A percentile compares a stretch with the other conserved stretches of the same genome.
These are phyloP conservation scores for Pseudopithomyces maydicus DNA, from an alignment of 2,329 filamentous ascomycete genomes.

Conservation along the genomic window DNA sequence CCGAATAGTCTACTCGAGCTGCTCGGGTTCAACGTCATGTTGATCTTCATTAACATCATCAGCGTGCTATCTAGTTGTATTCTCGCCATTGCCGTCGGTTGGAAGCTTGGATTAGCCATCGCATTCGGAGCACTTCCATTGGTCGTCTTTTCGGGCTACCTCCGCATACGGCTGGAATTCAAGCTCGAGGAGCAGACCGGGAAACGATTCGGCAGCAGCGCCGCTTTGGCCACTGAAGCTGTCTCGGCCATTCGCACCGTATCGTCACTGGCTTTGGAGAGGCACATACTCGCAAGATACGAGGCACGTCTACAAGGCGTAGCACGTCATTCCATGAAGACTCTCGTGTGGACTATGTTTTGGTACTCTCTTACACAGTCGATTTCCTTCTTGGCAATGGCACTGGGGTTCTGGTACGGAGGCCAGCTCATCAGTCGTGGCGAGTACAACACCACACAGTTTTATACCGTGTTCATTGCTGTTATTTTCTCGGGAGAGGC, in stretches of 20 bases:
- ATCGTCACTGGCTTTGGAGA: slow-evolving; percentile 84
- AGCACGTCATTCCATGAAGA: slow-evolving; percentile 62
- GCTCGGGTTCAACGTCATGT: slow-evolving; percentile 85
- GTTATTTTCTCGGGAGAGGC: slow-evolving; percentile 90
- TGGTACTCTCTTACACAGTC: slow-evolving; percentile 88
- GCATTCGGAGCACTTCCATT: slow-evolving; percentile 62
- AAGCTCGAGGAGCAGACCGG: slow-evolving; percentile 75
- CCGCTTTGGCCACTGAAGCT: slow-evolving; percentile 88
- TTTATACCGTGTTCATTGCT: slow-evolving; percentile 88
- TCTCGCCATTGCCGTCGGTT: slow-evolving; percentile 75
- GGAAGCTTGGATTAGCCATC: slow-evolving; percentile 83
- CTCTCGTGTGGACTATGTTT: slow-evolving; percentile 73
- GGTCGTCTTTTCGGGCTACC: slow-evolving; percentile 67
- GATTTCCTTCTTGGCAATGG: slow-evolving; percentile 58
- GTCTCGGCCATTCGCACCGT: slow-evolving; percentile 94
- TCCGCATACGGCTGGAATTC: slow-evolving; percentile 87
- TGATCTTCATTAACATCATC: slow-evolving; percentile 77
- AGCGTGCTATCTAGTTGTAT: slow-evolving; percentile 77
- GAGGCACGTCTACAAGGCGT: slow-evolving; percentile 61
- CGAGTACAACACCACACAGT: slow-evolving; percentile 75
- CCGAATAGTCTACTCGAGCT: slow-evolving; percentile 88
- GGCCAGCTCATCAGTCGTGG: slow-evolving; percentile 38
- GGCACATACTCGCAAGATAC: slow-evolving; percentile 76
- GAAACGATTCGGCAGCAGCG: slow-evolving; percentile 61
- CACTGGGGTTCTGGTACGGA: slow-evolving; percentile 46